Percentiles rank a stretch among this genome's conserved stretches.
Conservation (phyloP, 2,329 filamentous ascomycete species). For the Cercospora zeina region DNA sequence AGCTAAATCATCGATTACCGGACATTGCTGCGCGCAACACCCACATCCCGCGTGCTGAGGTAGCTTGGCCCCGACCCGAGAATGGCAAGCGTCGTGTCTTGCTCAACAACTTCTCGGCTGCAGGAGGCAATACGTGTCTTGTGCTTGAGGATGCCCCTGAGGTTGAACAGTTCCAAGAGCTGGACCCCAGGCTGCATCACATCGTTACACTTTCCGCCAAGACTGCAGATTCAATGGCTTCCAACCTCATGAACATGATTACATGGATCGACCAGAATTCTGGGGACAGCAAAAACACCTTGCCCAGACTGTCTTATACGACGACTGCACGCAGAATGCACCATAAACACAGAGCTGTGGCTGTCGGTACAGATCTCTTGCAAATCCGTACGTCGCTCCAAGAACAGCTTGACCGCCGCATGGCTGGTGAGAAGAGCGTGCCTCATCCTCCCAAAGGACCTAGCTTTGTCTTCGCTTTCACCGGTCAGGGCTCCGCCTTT, state of each 20-base stretch:
- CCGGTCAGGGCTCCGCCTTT: conserved; percentile 42
- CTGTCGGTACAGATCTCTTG: conserved; percentile 9
- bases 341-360: conserved; percentile 23
- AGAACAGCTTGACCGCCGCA: conserved; percentile 2
- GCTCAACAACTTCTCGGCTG: conserved; percentile 70
- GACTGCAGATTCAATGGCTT: conserved; percentile 47
- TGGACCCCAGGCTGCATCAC: conserved; percentile 54
- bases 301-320: conserved; percentile 30
- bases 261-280: conserved; percentile 7
- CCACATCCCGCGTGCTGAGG: conserved; percentile 56
- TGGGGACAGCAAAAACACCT: background rate
- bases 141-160: conserved; percentile 62
- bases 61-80: conserved; percentile 38
- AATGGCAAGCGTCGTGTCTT: conserved; percentile 44
- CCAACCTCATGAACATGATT: conserved; percentile 50
- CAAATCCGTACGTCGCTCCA: conserved; percentile 11
- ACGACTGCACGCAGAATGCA: conserved; percentile 36
- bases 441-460: conserved; percentile 21
- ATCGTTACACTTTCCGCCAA: conserved; percentile 61
- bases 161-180: conserved; percentile 28
- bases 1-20: conserved; percentile 62
- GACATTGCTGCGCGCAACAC: conserved; percentile 59
- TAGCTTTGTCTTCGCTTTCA: conserved; percentile 44
- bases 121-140: conserved; percentile 69
- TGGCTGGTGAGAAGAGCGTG: conserved; percentile 5